Evolutionary conservation across 768 basidiomycete species (phyloP).

Genomic region (button mushroom (Agaricus bisporus)): DNA sequence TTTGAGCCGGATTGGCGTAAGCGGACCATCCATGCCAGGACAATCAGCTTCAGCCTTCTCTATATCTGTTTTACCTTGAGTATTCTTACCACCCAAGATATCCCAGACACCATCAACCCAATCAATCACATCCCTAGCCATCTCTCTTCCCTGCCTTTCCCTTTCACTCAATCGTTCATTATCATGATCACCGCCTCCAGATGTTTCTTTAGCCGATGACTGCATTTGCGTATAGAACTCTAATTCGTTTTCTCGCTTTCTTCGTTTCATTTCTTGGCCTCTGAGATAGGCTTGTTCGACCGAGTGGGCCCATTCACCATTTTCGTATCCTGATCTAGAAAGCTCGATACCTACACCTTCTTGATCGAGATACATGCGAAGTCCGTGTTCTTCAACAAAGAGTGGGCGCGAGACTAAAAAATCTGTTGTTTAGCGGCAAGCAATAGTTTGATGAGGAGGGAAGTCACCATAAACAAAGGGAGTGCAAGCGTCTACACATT

Average conservation of each 20-base stretch:
- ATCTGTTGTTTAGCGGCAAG: neutral
- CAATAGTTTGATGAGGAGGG: too few relatives aligned
- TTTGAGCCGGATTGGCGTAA: neutral
- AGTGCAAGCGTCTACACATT: slow-evolving; percentile 70
- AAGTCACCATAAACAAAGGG: slow-evolving; percentile 67
- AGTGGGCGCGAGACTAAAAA: slow-evolving; percentile 64
- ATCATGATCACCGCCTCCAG: slow-evolving; percentile 1
- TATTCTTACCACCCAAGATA: neutral
- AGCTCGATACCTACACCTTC: slow-evolving; percentile 71
- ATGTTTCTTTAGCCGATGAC: neutral
- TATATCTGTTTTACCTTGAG: neutral
- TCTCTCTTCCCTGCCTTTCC: slow-evolving; percentile 33
- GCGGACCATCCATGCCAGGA: neutral
- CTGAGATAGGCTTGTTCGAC: slow-evolving; percentile 52
- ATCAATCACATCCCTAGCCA: slow-evolving; percentile 42
- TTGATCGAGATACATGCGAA: slow-evolving; percentile 53
- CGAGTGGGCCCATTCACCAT: slow-evolving; percentile 63
- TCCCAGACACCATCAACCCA: slow-evolving; percentile 41
- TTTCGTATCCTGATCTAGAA: slow-evolving; percentile 56
- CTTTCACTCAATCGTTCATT: slow-evolving; percentile 33
- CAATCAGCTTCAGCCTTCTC: neutral
- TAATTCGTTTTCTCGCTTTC: slow-evolving; percentile 37
- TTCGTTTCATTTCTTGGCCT: slow-evolving; percentile 41
- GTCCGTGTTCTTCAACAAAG: slow-evolving; percentile 77
- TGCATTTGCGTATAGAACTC: neutral